A percentile compares a stretch with the other conserved stretches of the same genome.
Conservation (phyloP, 805 yeast species). For the Ogataea thermomethanolica region DNA sequence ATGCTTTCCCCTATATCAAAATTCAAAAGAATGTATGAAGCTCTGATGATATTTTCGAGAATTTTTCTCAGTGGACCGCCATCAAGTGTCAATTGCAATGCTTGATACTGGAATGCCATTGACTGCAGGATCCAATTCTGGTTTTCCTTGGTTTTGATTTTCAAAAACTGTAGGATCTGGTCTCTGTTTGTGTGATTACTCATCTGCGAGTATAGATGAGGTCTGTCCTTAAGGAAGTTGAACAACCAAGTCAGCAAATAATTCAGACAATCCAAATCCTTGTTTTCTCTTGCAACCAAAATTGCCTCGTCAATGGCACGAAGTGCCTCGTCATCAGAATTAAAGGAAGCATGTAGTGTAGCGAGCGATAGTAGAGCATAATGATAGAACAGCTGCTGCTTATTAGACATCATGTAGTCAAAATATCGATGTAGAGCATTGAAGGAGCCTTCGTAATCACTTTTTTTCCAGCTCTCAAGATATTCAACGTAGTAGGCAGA, state of each 20-base stretch:
- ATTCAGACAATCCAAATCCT: constrained; percentile 69
- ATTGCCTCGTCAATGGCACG: constrained; percentile 84
- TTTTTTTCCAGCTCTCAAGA: constrained; percentile 52
- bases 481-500: constrained; percentile 55
- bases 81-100: constrained; percentile 49
- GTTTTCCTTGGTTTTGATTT: constrained; percentile 49
- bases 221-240: constrained; percentile 65
- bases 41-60: constrained; percentile 55
- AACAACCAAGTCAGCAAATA: constrained; percentile 72
- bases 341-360: constrained; percentile 64
- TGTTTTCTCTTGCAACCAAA: constrained; percentile 80
- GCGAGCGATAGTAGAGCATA: constrained; percentile 74
- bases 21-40: constrained; percentile 52
- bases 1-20: constrained; percentile 36
- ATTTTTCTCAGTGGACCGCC: constrained; percentile 45
- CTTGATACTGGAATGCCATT: constrained; percentile 64
- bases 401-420: constrained; percentile 71
- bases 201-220: constrained; percentile 43
- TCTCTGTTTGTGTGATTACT: constrained; percentile 46
- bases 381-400: constrained; percentile 64
- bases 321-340: constrained; percentile 64
- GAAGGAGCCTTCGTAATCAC: constrained; percentile 61
- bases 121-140: constrained; percentile 48
- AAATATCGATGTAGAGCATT: constrained; percentile 58
- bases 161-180: constrained; percentile 62